These are phyloP conservation scores for Chaetomidium leptoderma DNA, from an alignment of 495 filamentous ascomycete species.

Conservation along the genomic window DNA sequence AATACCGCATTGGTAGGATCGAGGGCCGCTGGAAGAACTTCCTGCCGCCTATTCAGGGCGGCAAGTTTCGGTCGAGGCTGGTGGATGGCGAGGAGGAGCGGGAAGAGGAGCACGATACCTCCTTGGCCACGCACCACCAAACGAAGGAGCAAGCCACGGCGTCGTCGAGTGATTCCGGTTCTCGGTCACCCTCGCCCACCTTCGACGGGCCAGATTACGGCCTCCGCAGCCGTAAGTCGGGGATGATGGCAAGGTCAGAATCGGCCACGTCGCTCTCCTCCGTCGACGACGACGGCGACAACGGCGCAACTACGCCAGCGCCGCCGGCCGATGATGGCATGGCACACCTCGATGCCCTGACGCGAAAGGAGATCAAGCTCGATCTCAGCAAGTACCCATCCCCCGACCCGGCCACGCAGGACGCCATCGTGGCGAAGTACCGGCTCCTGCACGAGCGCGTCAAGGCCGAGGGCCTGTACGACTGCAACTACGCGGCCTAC, in stretches of 20 bases:
- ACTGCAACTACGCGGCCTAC: slow-evolving; percentile 84
- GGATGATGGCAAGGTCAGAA: slow-evolving; percentile 25
- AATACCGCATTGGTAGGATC: slow-evolving; percentile 79
- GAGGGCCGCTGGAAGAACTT: slow-evolving; percentile 86
- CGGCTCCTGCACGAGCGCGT: slow-evolving; percentile 67
- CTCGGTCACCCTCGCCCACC: slow-evolving; percentile 57
- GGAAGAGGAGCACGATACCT: slow-evolving; percentile 39
- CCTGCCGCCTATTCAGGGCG: slow-evolving; percentile 87
- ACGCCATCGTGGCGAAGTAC: slow-evolving; percentile 74
- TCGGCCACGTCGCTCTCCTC: slow-evolving; percentile 44
- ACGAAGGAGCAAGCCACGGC: slow-evolving; percentile 3
- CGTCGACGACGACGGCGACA: slow-evolving; percentile 38
- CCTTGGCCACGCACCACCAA: slow-evolving; percentile 35
- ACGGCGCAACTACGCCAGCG: neutral
- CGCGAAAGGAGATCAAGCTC: slow-evolving; percentile 66
- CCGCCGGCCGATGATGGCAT: slow-evolving; percentile 40
- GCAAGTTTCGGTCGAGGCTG: slow-evolving; percentile 59
- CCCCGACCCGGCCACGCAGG: slow-evolving; percentile 70
- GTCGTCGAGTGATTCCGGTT: slow-evolving; percentile 43
- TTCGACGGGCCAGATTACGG: slow-evolving; percentile 51
- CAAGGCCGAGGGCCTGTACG: slow-evolving; percentile 67
- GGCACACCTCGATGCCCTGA: slow-evolving; percentile 69
- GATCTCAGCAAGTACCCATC: slow-evolving; percentile 81
- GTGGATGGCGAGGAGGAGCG: slow-evolving; percentile 34
- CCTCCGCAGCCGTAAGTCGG: slow-evolving; percentile 13